Base-by-base conservation (phyloP, 2,329 filamentous ascomycete species). In the Diaporthe sp. region DNA sequence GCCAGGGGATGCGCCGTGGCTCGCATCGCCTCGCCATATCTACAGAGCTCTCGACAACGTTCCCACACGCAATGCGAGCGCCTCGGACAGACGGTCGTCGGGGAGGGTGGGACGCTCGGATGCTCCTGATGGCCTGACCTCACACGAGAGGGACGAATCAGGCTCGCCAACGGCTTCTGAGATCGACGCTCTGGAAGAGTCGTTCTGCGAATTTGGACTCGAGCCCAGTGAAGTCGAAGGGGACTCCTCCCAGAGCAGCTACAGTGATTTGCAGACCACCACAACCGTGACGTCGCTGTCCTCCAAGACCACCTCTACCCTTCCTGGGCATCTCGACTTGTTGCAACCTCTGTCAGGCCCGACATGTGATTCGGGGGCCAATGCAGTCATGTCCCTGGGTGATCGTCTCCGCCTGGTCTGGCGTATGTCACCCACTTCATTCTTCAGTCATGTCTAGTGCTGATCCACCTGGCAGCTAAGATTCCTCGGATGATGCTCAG, bases 401-500 rank as follows among this genome's bases (percentile, higher is more conserved):
- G 51, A 72, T 15, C 72, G 60, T 17, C 67, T 76, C 37, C 53
- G 72, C 19, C 53, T 57, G 10, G 37, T 72, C n/a, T 76, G 75
- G 75, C 72, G 75, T 76, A 67, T 51, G 75, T 68, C 31, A 39
- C 31, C 44, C 46, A 19, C 71, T 57, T 12, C 12, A 19, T 13
- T 62, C 65, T 46, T n/a, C 31, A n/a, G 28, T 15, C 19, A 34
- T 60, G n/a, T 6, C 17, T 9, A 10, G 8, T n/a, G 19, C 13
- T 17, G 25, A 51, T 57, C 39, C 15, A n/a, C 10, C 53, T 67
- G 46, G 70, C 37, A 55, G 39, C 17, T 7, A 65, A 31, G 6
- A 37, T 9, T 4, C 25, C 86, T 85, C 86, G 58, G 0, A 81
- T 78, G n/a, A 84, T 87, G 8, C 85, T 87, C 3, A 72, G 82